Evolutionary conservation across 2,329 filamentous ascomycete genomes (phyloP).

Genomic region (Clonostachys chloroleuca): DNA sequence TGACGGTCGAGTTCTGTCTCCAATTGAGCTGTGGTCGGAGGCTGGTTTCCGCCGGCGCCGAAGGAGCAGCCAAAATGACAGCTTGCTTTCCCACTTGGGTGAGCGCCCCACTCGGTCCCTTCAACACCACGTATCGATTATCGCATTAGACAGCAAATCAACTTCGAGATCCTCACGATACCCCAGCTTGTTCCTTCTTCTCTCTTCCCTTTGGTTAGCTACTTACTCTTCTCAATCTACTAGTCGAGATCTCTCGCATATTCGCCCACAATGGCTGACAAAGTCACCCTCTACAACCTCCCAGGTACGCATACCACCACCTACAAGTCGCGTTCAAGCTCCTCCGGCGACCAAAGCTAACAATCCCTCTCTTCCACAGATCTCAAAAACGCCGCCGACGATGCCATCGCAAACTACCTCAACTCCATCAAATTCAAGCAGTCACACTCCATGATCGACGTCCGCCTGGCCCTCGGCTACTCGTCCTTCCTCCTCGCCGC

Average conservation of each 20-base stretch:
- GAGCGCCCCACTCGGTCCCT: conserved; percentile 3
- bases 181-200: too few species aligned
- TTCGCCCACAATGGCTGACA: conserved; percentile 25
- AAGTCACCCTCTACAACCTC: conserved; percentile 64
- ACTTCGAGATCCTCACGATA: background rate
- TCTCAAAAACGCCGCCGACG: conserved; percentile 94
- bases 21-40: conserved; percentile 4
- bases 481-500: conserved; percentile 73
- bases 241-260: too few species aligned
- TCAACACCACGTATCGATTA: background rate
- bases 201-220: too few species aligned
- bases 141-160: background rate
- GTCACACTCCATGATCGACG: conserved; percentile 74
- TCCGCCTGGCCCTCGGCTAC: conserved; percentile 82
- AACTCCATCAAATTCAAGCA: conserved; percentile 82
- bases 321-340: background rate
- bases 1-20: too few species aligned
- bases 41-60: conserved; percentile 10
- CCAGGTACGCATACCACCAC: conserved; percentile 40
- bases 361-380: conserved; percentile 45
- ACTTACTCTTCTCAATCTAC: too few species aligned
- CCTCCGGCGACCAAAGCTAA: conserved; percentile 1
- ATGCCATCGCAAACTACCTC: conserved; percentile 90
- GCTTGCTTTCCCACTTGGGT: conserved; percentile 7
- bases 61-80: conserved; percentile 10